Base-by-base conservation (phyloP, 441 rosid species). In the Populus hybrid region DNA sequence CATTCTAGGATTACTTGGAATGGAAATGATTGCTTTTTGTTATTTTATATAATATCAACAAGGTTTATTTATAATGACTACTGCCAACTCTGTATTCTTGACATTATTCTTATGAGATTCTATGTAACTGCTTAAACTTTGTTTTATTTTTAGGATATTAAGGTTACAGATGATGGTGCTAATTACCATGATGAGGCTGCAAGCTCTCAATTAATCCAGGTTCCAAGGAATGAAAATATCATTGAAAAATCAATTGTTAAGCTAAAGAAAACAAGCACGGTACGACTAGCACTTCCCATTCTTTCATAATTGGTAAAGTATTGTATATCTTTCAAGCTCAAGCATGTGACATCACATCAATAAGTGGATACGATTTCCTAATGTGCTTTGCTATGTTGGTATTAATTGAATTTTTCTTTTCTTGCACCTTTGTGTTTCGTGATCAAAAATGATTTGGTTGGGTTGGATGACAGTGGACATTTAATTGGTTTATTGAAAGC, bases 231-330 rank as follows among this genome's bases (percentile, higher is more conserved):
- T 79, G 94, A 83, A 77, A 89, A 82, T 80, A 81, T 97, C 80
- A 89, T 97, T 74, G 92, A 81, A 79, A 94, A 88, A 79, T 94
- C 98, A 61, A 16, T 97, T 71, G 97, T 82, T 83, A 94, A 97
- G 84, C 87, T 94, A 67, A 97, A 91, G 86, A 90, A 88, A 85
- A 88, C 98, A 19, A 86, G 90, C 86, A 94, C 88, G 89, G 99
- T 96, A 92, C 76, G 88, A 69, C 73, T 80, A 69, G 40, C 5
- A 34, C 64, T 30, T 30, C 3, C 32, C 32, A 30, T 73, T 75
- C 73, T 36, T 78, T 19, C 30, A 42, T 66, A 4, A 65, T 35
- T 74, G 69, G 23, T 63, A 50, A 26, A 18, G 23, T 53, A 24
- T 71, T 26, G 32, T 67, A 14, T 24, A 34, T 26, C 59, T 66